Base-by-base conservation (phyloP, 371 early-diverging fungal species). In the Circinella minor region DNA sequence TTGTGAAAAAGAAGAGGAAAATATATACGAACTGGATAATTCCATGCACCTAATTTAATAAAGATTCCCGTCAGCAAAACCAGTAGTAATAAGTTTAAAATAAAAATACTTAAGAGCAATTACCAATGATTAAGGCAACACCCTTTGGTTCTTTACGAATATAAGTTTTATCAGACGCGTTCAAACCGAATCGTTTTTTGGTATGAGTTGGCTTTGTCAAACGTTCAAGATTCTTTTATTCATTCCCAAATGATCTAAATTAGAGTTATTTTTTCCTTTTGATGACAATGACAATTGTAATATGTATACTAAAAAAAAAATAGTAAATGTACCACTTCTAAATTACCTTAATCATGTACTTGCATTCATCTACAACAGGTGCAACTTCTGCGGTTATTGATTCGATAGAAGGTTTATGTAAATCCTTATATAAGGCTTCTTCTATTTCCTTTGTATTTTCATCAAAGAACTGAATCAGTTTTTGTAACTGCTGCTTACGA, bases 81-180 rank as follows among this genome's bases (percentile, higher is more conserved):
- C 11, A 1, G 27, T 61, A 36, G 36, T 36, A 10, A 8, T 36
- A 10, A 8, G 13, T 18, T 34, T 55, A 37, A 36, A 47, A 27
- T 27, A 27, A 27, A 27, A 27, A 27, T 27, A 27, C 2, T 27
- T 27, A 27, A 27, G 27, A 27, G 27, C 2, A 27, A 27, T 27
- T 71, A 83, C 91, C 90, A 51, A 93, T 83, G 60, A 93, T 79
- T 46, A 93, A 73, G 7, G 91, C 94, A 10, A 90, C 84, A 34
- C 99, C 97, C 69, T 87, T 84, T 15, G 95, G 93, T 63, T 91
- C 92, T 43, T 86, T 84, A 61, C 87, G 83, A 49, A 91, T 73
- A 62, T 69, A 78, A 0, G 80, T 77, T 36, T 79, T 83, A 63
- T 84, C 85, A 8, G 77, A 63, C 37, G 78, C 70, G 39, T 81